Conservation (phyloP, 441 rosid genomes). For the Mallotus japonicus region DNA sequence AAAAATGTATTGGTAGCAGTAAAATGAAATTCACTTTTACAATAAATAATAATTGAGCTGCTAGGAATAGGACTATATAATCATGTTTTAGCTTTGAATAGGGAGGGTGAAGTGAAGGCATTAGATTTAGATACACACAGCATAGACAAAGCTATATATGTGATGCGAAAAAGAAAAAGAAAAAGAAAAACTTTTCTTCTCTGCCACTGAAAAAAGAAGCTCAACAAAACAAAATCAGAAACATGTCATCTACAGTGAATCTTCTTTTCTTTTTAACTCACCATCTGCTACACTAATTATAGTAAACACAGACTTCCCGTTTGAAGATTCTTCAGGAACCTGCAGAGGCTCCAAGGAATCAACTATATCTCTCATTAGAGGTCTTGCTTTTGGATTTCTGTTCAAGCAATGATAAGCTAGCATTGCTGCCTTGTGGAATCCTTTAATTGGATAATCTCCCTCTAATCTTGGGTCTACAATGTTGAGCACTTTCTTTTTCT, state of each 20-base stretch:
- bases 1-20: too few relatives aligned
- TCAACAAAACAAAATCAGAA: neutral
- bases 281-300: slow-evolving; percentile 45
- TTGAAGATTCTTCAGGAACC: slow-evolving; percentile 39
- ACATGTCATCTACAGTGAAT: slow-evolving; percentile 15
- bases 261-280: slow-evolving; percentile 32
- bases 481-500: slow-evolving; percentile 77
- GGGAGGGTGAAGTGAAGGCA: neutral
- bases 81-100: neutral
- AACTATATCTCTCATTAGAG: slow-evolving; percentile 93
- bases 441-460: slow-evolving; percentile 70
- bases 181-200: slow-evolving; percentile 1
- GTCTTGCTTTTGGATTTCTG: slow-evolving; percentile 90
- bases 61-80: neutral
- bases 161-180: too few relatives aligned
- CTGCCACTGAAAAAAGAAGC: neutral
- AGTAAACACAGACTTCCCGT: slow-evolving; percentile 41
- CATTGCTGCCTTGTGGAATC: slow-evolving; percentile 86
- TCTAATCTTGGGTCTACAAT: slow-evolving; percentile 73
- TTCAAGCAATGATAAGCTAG: slow-evolving; percentile 90
- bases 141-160: neutral
- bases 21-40: neutral
- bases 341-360: slow-evolving; percentile 95
- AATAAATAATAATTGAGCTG: neutral
- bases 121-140: neutral